These are phyloP conservation scores for Parastagonospora avenae DNA, from an alignment of 2,329 filamentous ascomycete genomes.

Conservation along the genomic window DNA sequence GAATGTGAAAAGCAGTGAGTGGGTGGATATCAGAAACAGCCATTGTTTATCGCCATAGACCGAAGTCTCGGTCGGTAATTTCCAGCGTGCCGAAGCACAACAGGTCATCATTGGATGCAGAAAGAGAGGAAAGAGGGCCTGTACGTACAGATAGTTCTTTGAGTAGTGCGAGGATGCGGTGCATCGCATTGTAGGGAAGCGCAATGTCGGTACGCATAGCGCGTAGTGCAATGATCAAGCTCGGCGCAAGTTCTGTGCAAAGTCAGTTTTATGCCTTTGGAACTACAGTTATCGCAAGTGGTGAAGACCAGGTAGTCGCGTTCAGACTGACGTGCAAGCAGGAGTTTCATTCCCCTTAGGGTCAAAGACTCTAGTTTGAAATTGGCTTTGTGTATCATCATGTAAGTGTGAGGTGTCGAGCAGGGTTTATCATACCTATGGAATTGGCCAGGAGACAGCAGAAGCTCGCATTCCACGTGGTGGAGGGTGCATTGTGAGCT, in stretches of 20 bases:
- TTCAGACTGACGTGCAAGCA: constrained; percentile 54
- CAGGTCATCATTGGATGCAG: constrained; percentile 43
- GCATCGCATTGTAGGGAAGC: background rate
- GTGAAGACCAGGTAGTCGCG: constrained; percentile 13
- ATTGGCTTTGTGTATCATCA: constrained; percentile 51
- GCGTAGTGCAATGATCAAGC: background rate
- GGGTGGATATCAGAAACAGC: constrained; percentile 48
- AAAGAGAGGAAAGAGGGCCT: background rate
- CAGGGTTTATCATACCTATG: constrained; percentile 17
- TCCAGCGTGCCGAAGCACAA: constrained; percentile 51
- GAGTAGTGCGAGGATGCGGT: too few species aligned
- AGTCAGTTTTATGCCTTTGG: constrained; percentile 16
- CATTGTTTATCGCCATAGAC: constrained; percentile 47
- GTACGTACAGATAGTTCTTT: constrained; percentile 7
- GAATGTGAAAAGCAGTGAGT: constrained; percentile 9
- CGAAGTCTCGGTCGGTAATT: constrained; percentile 52
- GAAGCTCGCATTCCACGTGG: background rate
- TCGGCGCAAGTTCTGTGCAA: constrained; percentile 1
- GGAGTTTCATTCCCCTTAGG: constrained; percentile 50
- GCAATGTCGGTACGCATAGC: background rate
- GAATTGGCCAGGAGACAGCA: background rate
- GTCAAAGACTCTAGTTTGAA: constrained; percentile 55
- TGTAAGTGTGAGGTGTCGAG: constrained; percentile 20
- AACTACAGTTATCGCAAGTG: background rate
- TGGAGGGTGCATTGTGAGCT: background rate